Conservation (phyloP, 345 rosid genomes). For the Bruguiera parviflora region DNA sequence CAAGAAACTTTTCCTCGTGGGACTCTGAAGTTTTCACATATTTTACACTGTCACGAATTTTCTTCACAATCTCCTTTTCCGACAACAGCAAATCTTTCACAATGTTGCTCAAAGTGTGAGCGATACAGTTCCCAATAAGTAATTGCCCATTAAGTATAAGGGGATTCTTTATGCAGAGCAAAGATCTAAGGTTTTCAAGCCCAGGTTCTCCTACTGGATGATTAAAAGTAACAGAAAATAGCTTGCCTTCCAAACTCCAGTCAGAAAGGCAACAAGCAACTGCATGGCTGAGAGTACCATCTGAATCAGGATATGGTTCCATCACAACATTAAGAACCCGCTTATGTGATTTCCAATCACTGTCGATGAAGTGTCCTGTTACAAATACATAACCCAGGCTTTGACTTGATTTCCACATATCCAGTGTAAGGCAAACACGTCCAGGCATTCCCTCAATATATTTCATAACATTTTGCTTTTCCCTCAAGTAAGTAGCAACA, state of each 20-base stretch:
- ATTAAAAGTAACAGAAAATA: constrained; percentile 68
- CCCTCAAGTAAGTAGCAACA: constrained; percentile 72
- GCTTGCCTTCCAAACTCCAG: constrained; percentile 76
- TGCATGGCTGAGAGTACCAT: constrained; percentile 63
- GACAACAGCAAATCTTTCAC: constrained; percentile 57
- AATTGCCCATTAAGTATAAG: constrained; percentile 77
- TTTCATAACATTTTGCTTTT: constrained; percentile 73
- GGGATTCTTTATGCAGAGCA: constrained; percentile 65
- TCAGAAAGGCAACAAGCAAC: constrained; percentile 79
- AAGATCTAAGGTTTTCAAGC: constrained; percentile 57
- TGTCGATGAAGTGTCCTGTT: constrained; percentile 72
- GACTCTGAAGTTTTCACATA: constrained; percentile 81
- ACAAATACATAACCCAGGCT: constrained; percentile 71
- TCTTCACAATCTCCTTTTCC: constrained; percentile 57
- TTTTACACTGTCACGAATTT: constrained; percentile 74
- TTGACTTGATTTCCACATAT: constrained; percentile 68
- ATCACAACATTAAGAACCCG: constrained; percentile 79
- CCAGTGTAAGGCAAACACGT: constrained; percentile 65
- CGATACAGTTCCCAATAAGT: constrained; percentile 63
- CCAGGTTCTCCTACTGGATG: constrained; percentile 52
- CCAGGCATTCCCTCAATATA: constrained; percentile 70
- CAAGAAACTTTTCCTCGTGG: constrained; percentile 80
- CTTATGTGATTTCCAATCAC: constrained; percentile 73
- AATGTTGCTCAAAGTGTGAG: constrained; percentile 49
- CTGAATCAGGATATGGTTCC: constrained; percentile 81